Base-by-base conservation (phyloP, 179 eudicot genomes). In the Spergularia azorica region DNA sequence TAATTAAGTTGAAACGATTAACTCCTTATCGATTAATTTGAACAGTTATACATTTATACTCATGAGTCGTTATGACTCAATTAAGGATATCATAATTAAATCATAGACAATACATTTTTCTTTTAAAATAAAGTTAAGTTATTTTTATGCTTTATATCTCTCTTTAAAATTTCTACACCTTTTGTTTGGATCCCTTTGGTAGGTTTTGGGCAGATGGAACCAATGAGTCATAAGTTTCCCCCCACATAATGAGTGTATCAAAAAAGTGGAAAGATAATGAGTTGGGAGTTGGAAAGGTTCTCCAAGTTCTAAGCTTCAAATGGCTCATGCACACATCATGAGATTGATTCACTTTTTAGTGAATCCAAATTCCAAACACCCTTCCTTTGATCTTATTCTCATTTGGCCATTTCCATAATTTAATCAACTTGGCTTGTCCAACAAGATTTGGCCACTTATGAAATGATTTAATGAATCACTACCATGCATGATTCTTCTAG, bases 141-240 rank as follows among this genome's bases (percentile, higher is more conserved):
- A 67, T 57, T 67, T 56, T 76, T 68, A 76, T 76, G 79, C 61
- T 54, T 76, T 69, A 58, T 67, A 17, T 14, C 6, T 46, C 8
- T 18, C 12, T 20, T 60, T 15, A 26, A 26, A 26, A 26, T 41
- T 43, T 64, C 11, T 63, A 9, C 3, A 65, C 43, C 41, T 56
- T 77, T 74, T 78, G 82, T 78, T 78, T 63, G 48, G 82, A 82
- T 82, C 52, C 73, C 70, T 78, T 82, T 82, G 84, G 79, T 82
- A 57, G 78, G 81, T 77, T 55, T 77, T 73, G 70, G 51, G 76
- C 50, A 81, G 70, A 77, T 69, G 81, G 84, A 82, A 77, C 72
- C 81, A 74, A 78, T 78, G 32, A 60, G 67, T 73, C 67, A 73
- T 32, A 72, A 2, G 36, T 38, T 51, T 46, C 76, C 54, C 77